Percentiles rank a stretch among this genome's conserved stretches.
Evolutionary conservation across 345 rosid species (phyloP).

Genomic region (Dimocarpus longan): DNA sequence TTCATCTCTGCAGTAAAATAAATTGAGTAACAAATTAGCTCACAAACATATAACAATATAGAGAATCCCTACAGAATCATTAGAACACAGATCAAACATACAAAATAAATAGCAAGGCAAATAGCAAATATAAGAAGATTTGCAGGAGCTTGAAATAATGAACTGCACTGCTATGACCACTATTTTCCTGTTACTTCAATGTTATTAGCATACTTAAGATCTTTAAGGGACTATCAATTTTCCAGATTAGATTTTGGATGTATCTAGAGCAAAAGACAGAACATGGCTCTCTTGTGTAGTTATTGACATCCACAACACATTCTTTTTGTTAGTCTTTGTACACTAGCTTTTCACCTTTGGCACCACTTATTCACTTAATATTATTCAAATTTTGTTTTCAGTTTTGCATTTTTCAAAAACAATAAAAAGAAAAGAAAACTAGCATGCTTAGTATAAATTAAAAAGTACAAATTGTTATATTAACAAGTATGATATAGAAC

Average conservation of each 20-base stretch:
- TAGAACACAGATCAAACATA: conserved; percentile 13
- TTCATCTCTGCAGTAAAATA: conserved; percentile 67
- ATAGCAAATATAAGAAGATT: neutral
- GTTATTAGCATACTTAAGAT: neutral
- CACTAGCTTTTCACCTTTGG: neutral
- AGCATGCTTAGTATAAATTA: neutral
- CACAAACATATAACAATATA: conserved; percentile 19
- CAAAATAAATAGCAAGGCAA: neutral
- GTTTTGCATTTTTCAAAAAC: too few relatives aligned
- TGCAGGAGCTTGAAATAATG: conserved; percentile 1
- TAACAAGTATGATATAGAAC: neutral
- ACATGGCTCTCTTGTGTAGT: neutral
- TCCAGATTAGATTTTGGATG: neutral
- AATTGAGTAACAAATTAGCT: conserved; percentile 24
- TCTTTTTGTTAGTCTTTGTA: neutral
- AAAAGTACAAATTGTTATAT: neutral
- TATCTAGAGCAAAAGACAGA: neutral
- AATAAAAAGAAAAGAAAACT: neutral
- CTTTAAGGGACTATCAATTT: neutral
- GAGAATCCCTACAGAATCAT: neutral
- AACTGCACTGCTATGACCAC: conserved; percentile 7
- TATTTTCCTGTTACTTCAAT: neutral
- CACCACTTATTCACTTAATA: neutral
- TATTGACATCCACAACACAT: neutral
- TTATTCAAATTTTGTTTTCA: neutral